Evolutionary conservation across 1,139 yeast species (phyloP), one percentile per base, ranked within the genome.

Genomic region (Scheffersomyces insectosa): DNA sequence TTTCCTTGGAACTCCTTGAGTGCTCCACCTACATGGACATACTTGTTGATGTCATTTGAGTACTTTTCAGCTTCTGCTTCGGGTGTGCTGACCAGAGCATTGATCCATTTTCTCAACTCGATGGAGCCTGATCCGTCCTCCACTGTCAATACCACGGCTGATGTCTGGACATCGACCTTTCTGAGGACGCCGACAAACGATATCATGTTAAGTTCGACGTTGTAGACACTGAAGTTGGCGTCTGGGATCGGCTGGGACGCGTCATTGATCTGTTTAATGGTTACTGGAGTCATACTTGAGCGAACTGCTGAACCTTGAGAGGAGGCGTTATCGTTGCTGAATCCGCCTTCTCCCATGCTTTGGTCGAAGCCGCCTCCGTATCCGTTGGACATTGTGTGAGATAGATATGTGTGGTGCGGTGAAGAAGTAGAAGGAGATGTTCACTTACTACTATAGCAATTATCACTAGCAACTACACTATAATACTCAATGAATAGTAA

Each of bases 71-170:
- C 56, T 11, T 52, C 53, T 40, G 60, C 68, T 38, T 61, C 63
- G 0, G 70, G 61, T 4, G 67, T 50, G 5, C 70, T 60, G 32
- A 65, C 60, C 36, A 70, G 72, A 30, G 81, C 82, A 49, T 83
- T 83, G 38, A 80, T 70, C 91, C 95, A 88, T 51, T 78, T 77
- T 52, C 87, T 78, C 35, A 87, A 77, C 37, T 85, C 89, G 16
- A 83, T 69, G 3, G 82, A 72, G 0, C 95, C 96, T 0, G 97
- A 86, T 3, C 96, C 96, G 59, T 91, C 97, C 56, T 89, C 96
- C 15, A 89, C 59, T 25, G 83, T 78, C 44, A 86, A 64, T 11
- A 70, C 67, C 33, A 83, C 66, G 8, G 79, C 72, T 15, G 84
- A 72, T 0, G 84, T 75, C 40, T 77, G 76, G 41, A 79, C 80